Conservation (phyloP, 257 asterid species). For the Plantago major region DNA sequence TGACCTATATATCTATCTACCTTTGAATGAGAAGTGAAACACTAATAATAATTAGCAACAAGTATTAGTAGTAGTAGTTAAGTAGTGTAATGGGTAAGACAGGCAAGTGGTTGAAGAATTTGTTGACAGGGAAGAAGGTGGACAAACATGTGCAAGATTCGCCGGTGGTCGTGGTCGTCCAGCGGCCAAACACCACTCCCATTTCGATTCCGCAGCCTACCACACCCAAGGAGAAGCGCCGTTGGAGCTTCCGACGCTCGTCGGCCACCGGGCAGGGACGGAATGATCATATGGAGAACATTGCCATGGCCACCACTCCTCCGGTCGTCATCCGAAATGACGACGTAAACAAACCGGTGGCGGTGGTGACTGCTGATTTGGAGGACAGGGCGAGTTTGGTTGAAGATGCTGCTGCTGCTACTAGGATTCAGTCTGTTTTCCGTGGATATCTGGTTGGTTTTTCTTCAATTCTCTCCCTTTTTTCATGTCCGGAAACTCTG, state of each 20-base stretch:
- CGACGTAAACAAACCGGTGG: slow-evolving; percentile 43
- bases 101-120: slow-evolving; percentile 68
- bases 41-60: too few relatives aligned
- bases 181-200: slow-evolving; percentile 46
- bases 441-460: slow-evolving; percentile 61
- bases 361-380: slow-evolving; percentile 32
- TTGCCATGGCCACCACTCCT: slow-evolving; percentile 20
- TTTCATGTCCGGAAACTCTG: too few relatives aligned
- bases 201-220: slow-evolving; percentile 43
- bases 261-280: slow-evolving; percentile 57
- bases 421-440: slow-evolving; percentile 70
- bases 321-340: slow-evolving; percentile 34
- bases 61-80: slow-evolving; percentile 24
- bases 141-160: slow-evolving; percentile 5
- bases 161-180: slow-evolving; percentile 1
- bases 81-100: slow-evolving; percentile 80
- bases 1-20: not conserved
- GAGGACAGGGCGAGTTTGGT: slow-evolving; percentile 19
- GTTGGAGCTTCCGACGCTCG: slow-evolving; percentile 97
- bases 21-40: slow-evolving; percentile 8
- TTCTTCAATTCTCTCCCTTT: too few relatives aligned
- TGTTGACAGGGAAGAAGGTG: slow-evolving; percentile 68
- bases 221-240: slow-evolving; percentile 69
- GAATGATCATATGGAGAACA: slow-evolving; percentile 24
- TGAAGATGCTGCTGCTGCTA: slow-evolving; percentile 68